phyloP scores from a whole-genome alignment of 2,329 filamentous ascomycete genomes.

The Pyricularia sp. region DNA sequence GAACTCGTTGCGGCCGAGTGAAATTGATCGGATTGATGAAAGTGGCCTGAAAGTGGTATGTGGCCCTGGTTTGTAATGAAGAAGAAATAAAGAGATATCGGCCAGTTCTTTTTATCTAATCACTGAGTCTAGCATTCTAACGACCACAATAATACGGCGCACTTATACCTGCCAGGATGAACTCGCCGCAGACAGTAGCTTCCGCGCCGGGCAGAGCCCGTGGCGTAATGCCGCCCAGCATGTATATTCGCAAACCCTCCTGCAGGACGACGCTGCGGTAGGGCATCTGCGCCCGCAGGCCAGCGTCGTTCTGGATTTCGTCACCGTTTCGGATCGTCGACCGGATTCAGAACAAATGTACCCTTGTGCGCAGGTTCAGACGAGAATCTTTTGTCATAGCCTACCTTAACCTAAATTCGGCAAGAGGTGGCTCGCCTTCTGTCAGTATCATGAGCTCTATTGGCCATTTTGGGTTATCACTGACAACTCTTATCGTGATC shows the following conservation, averaged over 20 bases:
- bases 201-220: background rate
- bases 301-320: background rate
- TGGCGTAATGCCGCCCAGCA: background rate
- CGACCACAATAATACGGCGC: background rate
- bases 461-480: no score
- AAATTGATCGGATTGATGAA: background rate
- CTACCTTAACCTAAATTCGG: no score
- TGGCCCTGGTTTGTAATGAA: background rate
- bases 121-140: no score
- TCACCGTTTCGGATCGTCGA: background rate
- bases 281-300: background rate
- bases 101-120: no score
- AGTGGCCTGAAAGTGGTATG: background rate
- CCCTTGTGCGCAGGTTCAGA: no score
- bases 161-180: background rate
- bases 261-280: background rate
- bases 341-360: background rate
- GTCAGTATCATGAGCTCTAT: no score
- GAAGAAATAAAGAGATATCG: background rate
- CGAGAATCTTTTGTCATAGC: no score
- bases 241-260: background rate
- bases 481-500: no score
- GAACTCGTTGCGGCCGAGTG: background rate
- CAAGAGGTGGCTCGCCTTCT: no score
- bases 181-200: background rate